Evolutionary conservation across 768 basidiomycete genomes (phyloP).

Genomic region (Mycena latifolia): DNA sequence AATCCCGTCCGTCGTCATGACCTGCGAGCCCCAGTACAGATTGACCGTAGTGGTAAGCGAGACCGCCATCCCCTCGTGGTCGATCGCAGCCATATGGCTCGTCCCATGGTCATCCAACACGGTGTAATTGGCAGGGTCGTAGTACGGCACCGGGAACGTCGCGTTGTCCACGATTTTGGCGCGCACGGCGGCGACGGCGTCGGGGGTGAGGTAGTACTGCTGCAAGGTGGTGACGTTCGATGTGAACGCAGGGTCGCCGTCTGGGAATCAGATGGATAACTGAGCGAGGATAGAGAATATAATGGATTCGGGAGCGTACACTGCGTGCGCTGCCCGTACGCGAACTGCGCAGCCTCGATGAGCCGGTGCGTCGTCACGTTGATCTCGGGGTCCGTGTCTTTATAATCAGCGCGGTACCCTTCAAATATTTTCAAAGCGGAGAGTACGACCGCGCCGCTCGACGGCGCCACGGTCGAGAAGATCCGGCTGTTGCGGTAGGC

Average conservation of each 20-base stretch:
- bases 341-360: slow-evolving; percentile 50
- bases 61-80: slow-evolving; percentile 43
- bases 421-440: slow-evolving; percentile 51
- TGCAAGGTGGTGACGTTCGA: slow-evolving; percentile 51
- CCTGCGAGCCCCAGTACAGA: slow-evolving; percentile 40
- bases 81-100: slow-evolving; percentile 50
- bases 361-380: slow-evolving; percentile 50
- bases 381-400: slow-evolving; percentile 39
- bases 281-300: slow-evolving; percentile 25
- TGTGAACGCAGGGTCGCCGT: slow-evolving; percentile 53
- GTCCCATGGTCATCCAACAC: slow-evolving; percentile 49
- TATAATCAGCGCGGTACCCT: slow-evolving; percentile 42
- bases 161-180: slow-evolving; percentile 42
- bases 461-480: slow-evolving; percentile 53
- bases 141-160: slow-evolving; percentile 44
- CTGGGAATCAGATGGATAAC: neutral
- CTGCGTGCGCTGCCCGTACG: slow-evolving; percentile 47
- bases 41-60: slow-evolving; percentile 44
- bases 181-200: slow-evolving; percentile 40
- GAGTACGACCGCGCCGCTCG: slow-evolving; percentile 49
- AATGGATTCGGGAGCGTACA: slow-evolving; percentile 5
- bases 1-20: slow-evolving; percentile 44
- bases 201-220: slow-evolving; percentile 42
- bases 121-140: slow-evolving; percentile 47
- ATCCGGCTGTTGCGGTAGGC: slow-evolving; percentile 42